Base-by-base conservation (phyloP, 2,329 filamentous ascomycete species). In the Graphilbum ipis-grandicollis region DNA sequence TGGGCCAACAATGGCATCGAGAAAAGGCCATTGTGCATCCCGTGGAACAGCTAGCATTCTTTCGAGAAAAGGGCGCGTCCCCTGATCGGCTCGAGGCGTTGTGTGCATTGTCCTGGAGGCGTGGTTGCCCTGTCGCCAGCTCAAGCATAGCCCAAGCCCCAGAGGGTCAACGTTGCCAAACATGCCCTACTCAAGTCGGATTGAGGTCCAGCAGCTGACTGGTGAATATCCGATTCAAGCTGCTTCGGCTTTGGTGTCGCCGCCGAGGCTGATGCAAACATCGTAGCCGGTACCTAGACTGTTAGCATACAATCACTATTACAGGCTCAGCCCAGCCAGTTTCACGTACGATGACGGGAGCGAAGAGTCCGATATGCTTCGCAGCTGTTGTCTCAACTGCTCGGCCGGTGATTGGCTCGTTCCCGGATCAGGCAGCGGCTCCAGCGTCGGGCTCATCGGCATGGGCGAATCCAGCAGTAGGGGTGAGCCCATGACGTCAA, bases 281-380 rank as follows among this genome's bases (percentile, higher is more conserved):
- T 19, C 42, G 41, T n/a, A 47, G 43, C 6, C 47, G 46, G 36
- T 48, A 46, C 25, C 44, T 45, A 37, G 31, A 31, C 23, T 2
- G 28, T 31, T 17, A 33, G 31, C 26, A 28, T n/a, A n/a, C n/a
- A n/a, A n/a, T n/a, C n/a, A n/a, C n/a, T n/a, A n/a, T n/a, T n/a
- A n/a, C n/a, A n/a, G n/a, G n/a, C n/a, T n/a, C n/a, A n/a, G 26
- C 14, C 8, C 8, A 28, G 5, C 5, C 10, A n/a, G 26, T 7
- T 7, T 13, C 8, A 5, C 26, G 14, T 41, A 48, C 35, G 43
- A 36, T 28, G 47, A 47, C 13, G 46, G 46, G 10, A 46, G 44
- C 35, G 45, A 47, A 26, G 46, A 45, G 29, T 48, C 47, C 13
- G 47, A 48, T 18, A 48, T 48, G 40, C 47, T 47, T n/a, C 46